phyloP scores from a whole-genome alignment of 2,329 filamentous ascomycete species.

The Fusarium chlamydosporum region DNA sequence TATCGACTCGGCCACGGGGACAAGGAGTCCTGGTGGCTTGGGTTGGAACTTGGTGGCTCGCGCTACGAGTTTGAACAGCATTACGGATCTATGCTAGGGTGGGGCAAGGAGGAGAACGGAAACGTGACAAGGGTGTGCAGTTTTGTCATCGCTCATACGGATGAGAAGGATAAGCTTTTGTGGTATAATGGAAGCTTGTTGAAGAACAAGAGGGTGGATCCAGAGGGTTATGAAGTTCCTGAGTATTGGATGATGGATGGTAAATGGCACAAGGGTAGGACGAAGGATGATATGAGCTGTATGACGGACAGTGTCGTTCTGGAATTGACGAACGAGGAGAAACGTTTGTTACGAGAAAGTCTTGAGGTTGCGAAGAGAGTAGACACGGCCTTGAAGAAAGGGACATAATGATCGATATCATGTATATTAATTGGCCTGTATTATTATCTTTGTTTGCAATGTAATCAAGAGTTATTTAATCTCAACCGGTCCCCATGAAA shows the following conservation, averaged over 20 bases:
- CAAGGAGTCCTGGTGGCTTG: conserved; percentile 63
- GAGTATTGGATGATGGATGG: conserved; percentile 58
- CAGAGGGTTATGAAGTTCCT: conserved; percentile 53
- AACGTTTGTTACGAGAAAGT: conserved; percentile 12
- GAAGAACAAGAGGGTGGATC: conserved; percentile 55
- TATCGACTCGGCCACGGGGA: conserved; percentile 60
- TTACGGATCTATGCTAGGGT: conserved; percentile 59
- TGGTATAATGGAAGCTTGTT: conserved; percentile 61
- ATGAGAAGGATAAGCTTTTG: conserved; percentile 54
- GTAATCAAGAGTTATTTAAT: too few species aligned
- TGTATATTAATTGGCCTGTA: not conserved
- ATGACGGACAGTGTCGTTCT: conserved; percentile 49
- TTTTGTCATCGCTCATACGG: conserved; percentile 59
- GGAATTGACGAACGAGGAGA: conserved; percentile 7
- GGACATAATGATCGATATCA: not conserved
- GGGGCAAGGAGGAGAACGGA: conserved; percentile 31
- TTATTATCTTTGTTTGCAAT: too few species aligned
- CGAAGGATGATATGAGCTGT: conserved; percentile 56
- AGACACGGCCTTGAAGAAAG: conserved; percentile 5
- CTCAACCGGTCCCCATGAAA: too few species aligned
- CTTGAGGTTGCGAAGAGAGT: conserved; percentile 30
- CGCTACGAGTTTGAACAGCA: conserved; percentile 58
- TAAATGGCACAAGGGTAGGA: conserved; percentile 54
- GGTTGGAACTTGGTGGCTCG: conserved; percentile 57
- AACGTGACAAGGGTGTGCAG: conserved; percentile 53